Evolutionary conservation across 371 early-diverging fungal species (phyloP), one percentile per base, ranked within the genome.

Genomic region (Haplosporangium sp.): DNA sequence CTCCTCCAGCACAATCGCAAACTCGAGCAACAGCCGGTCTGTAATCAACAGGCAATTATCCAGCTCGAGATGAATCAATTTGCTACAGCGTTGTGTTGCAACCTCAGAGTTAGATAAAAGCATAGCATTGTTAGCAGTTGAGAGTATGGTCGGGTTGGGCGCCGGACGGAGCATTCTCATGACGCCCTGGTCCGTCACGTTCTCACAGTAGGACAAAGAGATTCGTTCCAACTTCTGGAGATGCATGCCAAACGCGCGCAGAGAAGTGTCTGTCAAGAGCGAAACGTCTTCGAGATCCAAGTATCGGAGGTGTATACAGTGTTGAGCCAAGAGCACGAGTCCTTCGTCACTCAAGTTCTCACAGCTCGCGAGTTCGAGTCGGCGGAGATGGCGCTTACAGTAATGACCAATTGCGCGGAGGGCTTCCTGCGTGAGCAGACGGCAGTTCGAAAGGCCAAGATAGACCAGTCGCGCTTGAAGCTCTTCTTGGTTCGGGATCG

Each of bases 211-310:
- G 7, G 79, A 79, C 12, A 79, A 40, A 18, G 62, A 79, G 50
- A 79, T 59, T 18, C 79, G 73, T 46, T 79, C 79, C n/a, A 79
- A 65, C 14, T 61, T 67, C 2, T 52, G 57, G 16, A 79, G 66
- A 40, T 68, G 7, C 64, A 68, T 37, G 11, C 69, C 79, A 61
- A 79, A 79, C 3, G 72, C 75, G 9, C 79, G 82, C n/a, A 87
- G 71, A 1, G 89, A 84, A 11, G 57, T 57, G 20, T 82, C 84
- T 2, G 89, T 87, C 23, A 89, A 77, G 5, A 82, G 82, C 6
- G 61, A 79, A 8, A 86, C 66, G 18, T 86, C 88, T 45, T 89
- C 89, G n/a, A 89, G 82, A 64, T 89, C 89, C 18, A 89, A 56
- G 59, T 81, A 64, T 0, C 74, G 67, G 14, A 89, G 73, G 5